Conservation (phyloP, 2,329 filamentous ascomycete genomes). For the Cladosporium sp. region DNA sequence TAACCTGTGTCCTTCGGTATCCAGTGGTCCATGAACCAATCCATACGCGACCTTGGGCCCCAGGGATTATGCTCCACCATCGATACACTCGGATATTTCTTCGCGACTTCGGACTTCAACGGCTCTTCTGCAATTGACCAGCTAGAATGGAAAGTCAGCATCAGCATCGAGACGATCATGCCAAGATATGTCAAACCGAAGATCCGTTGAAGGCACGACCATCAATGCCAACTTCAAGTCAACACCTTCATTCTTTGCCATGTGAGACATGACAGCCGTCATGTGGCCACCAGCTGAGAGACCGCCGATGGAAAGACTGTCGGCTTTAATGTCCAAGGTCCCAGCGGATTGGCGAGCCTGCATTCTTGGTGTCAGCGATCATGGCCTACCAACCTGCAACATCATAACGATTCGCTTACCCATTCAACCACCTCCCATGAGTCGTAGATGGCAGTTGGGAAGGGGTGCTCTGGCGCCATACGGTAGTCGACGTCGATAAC, state of each 20-base stretch:
- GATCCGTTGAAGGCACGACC: background rate
- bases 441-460: conserved; percentile 49
- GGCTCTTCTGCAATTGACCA: background rate
- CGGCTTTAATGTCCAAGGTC: background rate
- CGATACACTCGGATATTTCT: background rate
- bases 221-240: background rate
- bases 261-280: background rate
- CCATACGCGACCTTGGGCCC: background rate
- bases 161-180: background rate
- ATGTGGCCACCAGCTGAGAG: background rate
- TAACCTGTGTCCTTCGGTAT: background rate
- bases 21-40: background rate
- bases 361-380: background rate
- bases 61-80: background rate
- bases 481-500: conserved; percentile 51
- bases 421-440: conserved; percentile 44
- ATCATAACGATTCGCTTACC: conserved; percentile 25
- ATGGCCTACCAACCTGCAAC: background rate
- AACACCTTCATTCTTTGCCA: background rate
- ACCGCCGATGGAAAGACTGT: background rate
- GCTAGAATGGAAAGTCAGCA: background rate
- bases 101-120: background rate
- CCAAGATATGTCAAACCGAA: background rate
- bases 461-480: conserved; percentile 50
- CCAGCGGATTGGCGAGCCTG: background rate